These are phyloP conservation scores for Macroventuria anomochaeta DNA, from an alignment of 2,329 filamentous ascomycete species.

Conservation along the genomic window DNA sequence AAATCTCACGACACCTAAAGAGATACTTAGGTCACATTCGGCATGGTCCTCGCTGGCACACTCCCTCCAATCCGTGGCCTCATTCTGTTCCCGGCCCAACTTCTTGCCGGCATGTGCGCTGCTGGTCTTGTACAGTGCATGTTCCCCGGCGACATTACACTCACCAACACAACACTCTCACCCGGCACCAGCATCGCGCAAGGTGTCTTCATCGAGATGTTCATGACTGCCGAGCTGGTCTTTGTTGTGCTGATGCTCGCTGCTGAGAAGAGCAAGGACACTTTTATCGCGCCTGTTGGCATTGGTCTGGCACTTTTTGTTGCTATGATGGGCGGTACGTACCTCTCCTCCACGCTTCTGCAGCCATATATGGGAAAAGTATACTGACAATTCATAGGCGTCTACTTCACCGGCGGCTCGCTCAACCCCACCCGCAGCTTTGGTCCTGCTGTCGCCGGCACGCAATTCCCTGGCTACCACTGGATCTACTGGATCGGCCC, in stretches of 20 bases:
- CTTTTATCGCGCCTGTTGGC: slow-evolving; percentile 32
- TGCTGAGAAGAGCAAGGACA: slow-evolving; percentile 40
- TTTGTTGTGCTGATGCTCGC: slow-evolving; percentile 39
- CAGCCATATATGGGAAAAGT: no score
- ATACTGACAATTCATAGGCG: slow-evolving; percentile 22
- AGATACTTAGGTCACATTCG: slow-evolving; percentile 29
- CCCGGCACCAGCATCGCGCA: slow-evolving; percentile 26
- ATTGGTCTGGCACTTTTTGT: slow-evolving; percentile 32
- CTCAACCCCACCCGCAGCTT: slow-evolving; percentile 54
- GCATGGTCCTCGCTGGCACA: slow-evolving; percentile 30
- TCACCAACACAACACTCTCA: slow-evolving; percentile 26
- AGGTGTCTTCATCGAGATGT: slow-evolving; percentile 30
- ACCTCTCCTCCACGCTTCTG: no score
- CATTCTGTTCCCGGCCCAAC: slow-evolving; percentile 30
- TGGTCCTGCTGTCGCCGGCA: no score
- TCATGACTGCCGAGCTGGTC: slow-evolving; percentile 33
- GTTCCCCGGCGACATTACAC: slow-evolving; percentile 34
- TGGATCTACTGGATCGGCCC: slow-evolving; percentile 57
- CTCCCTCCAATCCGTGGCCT: slow-evolving; percentile 26
- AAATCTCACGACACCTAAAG: not conserved
- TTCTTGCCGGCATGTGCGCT: slow-evolving; percentile 35
- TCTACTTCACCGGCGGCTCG: slow-evolving; percentile 52
- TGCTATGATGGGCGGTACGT: slow-evolving; percentile 37
- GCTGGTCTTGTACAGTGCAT: slow-evolving; percentile 31
- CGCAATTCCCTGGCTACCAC: slow-evolving; percentile 38